Conservation (phyloP, 2,329 filamentous ascomycete species). For the Fusarium hainanense region DNA sequence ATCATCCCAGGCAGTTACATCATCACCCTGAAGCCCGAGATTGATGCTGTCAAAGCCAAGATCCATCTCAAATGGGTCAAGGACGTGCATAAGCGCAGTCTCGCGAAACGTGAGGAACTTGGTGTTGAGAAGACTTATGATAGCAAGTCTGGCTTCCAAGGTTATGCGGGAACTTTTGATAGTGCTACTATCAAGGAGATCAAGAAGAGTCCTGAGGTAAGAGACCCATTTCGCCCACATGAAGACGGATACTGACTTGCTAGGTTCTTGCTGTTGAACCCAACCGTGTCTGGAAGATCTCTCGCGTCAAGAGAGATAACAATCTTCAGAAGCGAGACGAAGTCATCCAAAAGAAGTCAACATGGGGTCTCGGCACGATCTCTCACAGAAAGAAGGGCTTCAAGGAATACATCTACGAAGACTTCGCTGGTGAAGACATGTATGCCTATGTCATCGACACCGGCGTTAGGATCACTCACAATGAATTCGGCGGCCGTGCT, state of each 20-base stretch:
- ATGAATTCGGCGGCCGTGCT: conserved; percentile 27
- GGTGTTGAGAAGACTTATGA: conserved; percentile 47
- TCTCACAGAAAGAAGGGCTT: conserved; percentile 21
- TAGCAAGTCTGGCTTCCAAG: conserved; percentile 48
- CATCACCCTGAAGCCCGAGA: conserved; percentile 64
- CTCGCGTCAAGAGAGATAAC: neutral
- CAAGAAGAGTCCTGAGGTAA: conserved; percentile 54
- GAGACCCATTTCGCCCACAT: no score
- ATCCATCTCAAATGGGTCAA: conserved; percentile 60
- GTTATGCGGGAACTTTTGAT: conserved; percentile 58
- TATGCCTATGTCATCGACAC: conserved; percentile 34
- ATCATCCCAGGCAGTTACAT: conserved; percentile 62
- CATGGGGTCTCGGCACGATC: conserved; percentile 32
- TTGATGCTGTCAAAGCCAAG: conserved; percentile 56
- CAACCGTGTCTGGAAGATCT: conserved; percentile 28
- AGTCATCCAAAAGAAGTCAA: conserved; percentile 1
- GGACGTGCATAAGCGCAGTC: conserved; percentile 63
- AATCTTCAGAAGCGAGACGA: conserved; percentile 12
- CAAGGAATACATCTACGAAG: conserved; percentile 27
- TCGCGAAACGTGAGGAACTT: conserved; percentile 55
- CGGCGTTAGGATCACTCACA: conserved; percentile 13
- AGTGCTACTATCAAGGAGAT: conserved; percentile 53
- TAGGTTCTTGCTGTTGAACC: conserved; percentile 40
- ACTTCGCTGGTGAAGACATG: conserved; percentile 15
- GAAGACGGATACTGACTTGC: no score